Conservation (phyloP, 345 rosid species). For the Brassica carinata region DNA sequence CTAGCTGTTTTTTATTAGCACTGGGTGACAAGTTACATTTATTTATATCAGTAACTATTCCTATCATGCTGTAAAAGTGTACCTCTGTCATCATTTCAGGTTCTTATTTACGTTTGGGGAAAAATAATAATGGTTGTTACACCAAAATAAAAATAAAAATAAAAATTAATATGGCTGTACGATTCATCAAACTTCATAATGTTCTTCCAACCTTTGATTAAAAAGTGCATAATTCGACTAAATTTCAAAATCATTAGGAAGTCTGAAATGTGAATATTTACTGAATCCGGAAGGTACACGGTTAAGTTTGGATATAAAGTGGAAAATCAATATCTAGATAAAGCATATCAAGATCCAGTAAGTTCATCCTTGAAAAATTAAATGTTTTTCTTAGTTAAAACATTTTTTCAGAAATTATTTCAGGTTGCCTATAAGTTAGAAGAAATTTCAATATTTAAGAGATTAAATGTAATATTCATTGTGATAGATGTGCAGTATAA, state of each 20-base stretch:
- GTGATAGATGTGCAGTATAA: too few species aligned
- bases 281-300: too few species aligned
- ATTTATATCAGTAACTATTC: constrained; percentile 10
- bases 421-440: too few species aligned
- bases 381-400: too few species aligned
- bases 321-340: too few species aligned
- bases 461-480: too few species aligned
- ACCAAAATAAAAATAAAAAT: neutral
- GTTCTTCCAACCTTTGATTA: constrained; percentile 2
- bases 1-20: neutral
- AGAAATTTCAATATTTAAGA: too few species aligned
- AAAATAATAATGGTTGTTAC: neutral
- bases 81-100: constrained; percentile 16
- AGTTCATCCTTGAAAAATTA: too few species aligned
- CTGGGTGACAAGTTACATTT: constrained; percentile 19
- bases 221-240: neutral
- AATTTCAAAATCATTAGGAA: neutral
- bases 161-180: constrained; percentile 9
- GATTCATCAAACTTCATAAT: constrained; percentile 22
- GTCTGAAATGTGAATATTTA: neutral
- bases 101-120: neutral
- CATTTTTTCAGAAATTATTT: too few species aligned
- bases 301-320: too few species aligned
- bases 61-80: constrained; percentile 4
- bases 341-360: too few species aligned